Percentiles rank a stretch among this genome's conserved stretches.
These are phyloP conservation scores for Potentilla sterilis DNA, from an alignment of 306 rosid genomes.

Conservation along the genomic window DNA sequence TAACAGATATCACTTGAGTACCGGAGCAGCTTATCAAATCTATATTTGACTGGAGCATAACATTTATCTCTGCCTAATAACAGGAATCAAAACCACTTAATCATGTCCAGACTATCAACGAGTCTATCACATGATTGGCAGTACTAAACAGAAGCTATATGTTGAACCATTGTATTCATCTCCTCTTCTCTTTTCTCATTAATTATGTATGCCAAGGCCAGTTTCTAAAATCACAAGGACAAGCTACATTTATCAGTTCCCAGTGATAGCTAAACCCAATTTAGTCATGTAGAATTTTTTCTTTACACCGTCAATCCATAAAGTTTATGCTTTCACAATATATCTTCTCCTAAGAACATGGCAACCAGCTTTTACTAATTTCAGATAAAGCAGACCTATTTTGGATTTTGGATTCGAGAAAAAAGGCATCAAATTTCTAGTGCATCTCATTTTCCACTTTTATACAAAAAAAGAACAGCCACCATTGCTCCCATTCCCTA, in stretches of 20 bases:
- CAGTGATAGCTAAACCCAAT: neutral
- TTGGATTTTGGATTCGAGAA: too few species aligned
- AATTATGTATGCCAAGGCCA: neutral
- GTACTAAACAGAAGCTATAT: neutral
- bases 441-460: neutral
- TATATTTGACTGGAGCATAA: neutral
- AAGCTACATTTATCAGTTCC: neutral
- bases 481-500: neutral
- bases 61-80: neutral
- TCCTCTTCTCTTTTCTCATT: neutral
- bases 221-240: neutral
- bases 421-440: neutral
- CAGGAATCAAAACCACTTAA: neutral
- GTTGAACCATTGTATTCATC: neutral
- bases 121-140: neutral
- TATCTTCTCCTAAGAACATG: neutral
- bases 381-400: too few species aligned
- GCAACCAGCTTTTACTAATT: neutral
- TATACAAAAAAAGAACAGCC: neutral
- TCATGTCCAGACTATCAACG: neutral
- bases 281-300: neutral
- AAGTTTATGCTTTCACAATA: neutral
- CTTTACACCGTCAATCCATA: neutral
- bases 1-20: conserved; percentile 1
- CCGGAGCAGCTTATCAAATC: conserved; percentile 1